These are phyloP conservation scores for Boletus rex-veris DNA, from an alignment of 768 basidiomycete genomes.

Conservation along the genomic window DNA sequence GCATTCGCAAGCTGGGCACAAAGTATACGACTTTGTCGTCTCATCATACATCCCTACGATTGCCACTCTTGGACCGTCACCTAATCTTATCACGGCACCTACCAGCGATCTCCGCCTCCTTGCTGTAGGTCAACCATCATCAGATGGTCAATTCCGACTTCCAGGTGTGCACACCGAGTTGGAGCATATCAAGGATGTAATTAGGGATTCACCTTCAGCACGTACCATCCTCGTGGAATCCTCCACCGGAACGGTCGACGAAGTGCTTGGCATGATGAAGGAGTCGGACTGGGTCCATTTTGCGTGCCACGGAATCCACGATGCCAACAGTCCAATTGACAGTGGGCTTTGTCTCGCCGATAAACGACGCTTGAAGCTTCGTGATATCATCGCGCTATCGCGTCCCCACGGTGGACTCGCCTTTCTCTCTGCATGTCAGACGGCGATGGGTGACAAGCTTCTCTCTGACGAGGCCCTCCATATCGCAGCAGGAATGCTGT, in stretches of 20 bases:
- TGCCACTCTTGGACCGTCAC: too few relatives aligned
- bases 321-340: background rate
- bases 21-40: too few relatives aligned
- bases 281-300: background rate
- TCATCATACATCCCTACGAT: too few relatives aligned
- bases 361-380: background rate
- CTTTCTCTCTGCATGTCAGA: background rate
- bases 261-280: conserved; percentile 3
- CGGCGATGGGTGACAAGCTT: background rate
- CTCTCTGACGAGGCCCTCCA: background rate
- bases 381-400: background rate
- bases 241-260: conserved; percentile 8
- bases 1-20: too few relatives aligned
- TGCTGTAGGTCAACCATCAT: background rate
- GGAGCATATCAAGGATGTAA: background rate
- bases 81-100: background rate
- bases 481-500: conserved; percentile 28
- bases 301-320: background rate
- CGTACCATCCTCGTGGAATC: background rate
- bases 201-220: background rate
- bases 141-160: background rate
- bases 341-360: background rate
- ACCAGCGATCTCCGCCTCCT: background rate
- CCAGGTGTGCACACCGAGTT: background rate
- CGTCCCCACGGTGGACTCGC: background rate